Conservation (phyloP, 1,284 basidiomycete genomes). For the Cutaneotrichosporon sp. region DNA sequence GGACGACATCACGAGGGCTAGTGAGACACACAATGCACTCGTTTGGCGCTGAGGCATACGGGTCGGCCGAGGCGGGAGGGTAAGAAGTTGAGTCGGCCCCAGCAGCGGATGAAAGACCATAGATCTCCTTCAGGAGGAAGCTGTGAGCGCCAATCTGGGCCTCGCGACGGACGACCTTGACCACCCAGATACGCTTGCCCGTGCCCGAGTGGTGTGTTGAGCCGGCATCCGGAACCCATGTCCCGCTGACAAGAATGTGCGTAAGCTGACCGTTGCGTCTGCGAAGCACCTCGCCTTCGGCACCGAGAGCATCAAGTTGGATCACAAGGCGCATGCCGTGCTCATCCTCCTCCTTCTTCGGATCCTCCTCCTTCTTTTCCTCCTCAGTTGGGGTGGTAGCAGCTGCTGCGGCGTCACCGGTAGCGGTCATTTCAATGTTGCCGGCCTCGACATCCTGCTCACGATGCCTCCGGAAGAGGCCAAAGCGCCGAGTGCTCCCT, state of each 20-base stretch:
- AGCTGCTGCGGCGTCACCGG: constrained; percentile 27
- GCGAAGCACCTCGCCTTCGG: constrained; percentile 54
- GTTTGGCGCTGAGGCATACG: constrained; percentile 69
- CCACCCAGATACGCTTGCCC: constrained; percentile 65
- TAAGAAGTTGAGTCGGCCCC: constrained; percentile 49
- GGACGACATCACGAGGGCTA: constrained; percentile 76
- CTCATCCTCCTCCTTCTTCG: constrained; percentile 52
- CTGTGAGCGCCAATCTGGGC: constrained; percentile 75
- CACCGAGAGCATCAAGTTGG: constrained; percentile 67
- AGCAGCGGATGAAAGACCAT: constrained; percentile 60
- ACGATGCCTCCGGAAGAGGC: constrained; percentile 29
- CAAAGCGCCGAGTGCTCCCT: constrained; percentile 26
- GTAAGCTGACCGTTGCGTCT: constrained; percentile 76
- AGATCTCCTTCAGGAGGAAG: constrained; percentile 88
- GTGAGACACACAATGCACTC: constrained; percentile 85
- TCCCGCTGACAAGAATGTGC: constrained; percentile 73
- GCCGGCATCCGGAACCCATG: constrained; percentile 52
- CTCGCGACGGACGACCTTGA: constrained; percentile 82
- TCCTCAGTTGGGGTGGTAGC: constrained; percentile 38
- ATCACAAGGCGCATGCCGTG: constrained; percentile 72
- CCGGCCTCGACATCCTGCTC: constrained; percentile 36
- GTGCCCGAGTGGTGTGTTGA: constrained; percentile 7
- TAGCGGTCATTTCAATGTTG: constrained; percentile 40
- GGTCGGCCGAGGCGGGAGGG: constrained; percentile 53
- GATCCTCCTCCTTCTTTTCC: constrained; percentile 34